A percentile compares a stretch with the other conserved stretches of the same genome.
Conservation (phyloP, 1,139 yeast genomes). For the Nakaseomyces kungkrabaensis region DNA sequence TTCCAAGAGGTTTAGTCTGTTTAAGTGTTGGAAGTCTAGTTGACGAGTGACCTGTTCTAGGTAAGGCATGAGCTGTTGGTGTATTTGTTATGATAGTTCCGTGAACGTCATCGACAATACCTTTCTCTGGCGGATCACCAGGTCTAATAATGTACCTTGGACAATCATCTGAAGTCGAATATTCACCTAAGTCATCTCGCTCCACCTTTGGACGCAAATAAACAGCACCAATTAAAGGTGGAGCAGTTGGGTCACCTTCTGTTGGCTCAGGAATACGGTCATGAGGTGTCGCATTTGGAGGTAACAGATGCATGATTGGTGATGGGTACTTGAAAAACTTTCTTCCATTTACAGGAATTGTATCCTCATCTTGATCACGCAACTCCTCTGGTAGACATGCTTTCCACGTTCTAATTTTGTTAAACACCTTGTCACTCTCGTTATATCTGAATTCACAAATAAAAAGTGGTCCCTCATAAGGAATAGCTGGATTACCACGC, state of each 20-base stretch:
- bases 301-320: conserved; percentile 69
- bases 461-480: conserved; percentile 74
- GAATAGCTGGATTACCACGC: conserved; percentile 86
- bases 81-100: conserved; percentile 24
- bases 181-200: conserved; percentile 73
- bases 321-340: conserved; percentile 70
- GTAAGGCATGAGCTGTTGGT: conserved; percentile 15
- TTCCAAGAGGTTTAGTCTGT: conserved; percentile 6
- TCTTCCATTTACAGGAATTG: conserved; percentile 46
- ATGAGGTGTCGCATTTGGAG: conserved; percentile 58
- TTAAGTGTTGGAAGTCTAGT: conserved; percentile 17
- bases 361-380: conserved; percentile 76
- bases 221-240: conserved; percentile 87
- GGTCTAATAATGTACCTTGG: conserved; percentile 48
- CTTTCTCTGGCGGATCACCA: conserved; percentile 30
- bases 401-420: conserved; percentile 94
- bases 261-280: conserved; percentile 78
- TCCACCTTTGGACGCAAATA: conserved; percentile 66
- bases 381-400: conserved; percentile 97
- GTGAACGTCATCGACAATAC: conserved; percentile 27
- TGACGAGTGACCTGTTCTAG: conserved; percentile 16
- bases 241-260: conserved; percentile 69
- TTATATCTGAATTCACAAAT: conserved; percentile 93
- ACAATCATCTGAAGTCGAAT: conserved; percentile 49
- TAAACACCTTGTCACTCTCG: conserved; percentile 80